Evolutionary conservation across 2,329 filamentous ascomycete genomes (phyloP).

Genomic region (Chaetomiaceae sp.): DNA sequence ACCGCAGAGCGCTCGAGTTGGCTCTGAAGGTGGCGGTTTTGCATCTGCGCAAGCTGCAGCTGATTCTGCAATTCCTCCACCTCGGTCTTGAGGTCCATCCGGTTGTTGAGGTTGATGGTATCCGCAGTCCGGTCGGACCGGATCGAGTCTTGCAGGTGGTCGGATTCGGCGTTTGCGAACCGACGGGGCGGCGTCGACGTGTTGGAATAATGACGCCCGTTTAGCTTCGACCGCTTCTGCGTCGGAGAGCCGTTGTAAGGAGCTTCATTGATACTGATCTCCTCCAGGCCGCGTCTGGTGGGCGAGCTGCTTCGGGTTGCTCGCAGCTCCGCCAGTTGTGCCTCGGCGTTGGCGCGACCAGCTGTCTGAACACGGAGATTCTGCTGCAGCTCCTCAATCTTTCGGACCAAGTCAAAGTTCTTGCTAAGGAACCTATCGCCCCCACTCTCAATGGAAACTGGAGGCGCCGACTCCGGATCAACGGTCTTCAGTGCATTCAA

Average conservation of each 20-base stretch:
- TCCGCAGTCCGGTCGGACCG: constrained; percentile 82
- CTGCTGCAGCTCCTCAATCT: constrained; percentile 83
- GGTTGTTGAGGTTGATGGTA: constrained; percentile 74
- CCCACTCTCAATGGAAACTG: constrained; percentile 51
- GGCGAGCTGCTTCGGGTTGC: constrained; percentile 65
- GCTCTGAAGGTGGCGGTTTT: constrained; percentile 85
- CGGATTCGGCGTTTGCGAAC: constrained; percentile 52
- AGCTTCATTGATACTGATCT: constrained; percentile 79
- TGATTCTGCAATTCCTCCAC: constrained; percentile 91
- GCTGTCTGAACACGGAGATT: constrained; percentile 79
- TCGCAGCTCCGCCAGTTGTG: constrained; percentile 72
- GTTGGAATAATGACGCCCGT: constrained; percentile 59
- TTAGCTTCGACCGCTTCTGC: constrained; percentile 52
- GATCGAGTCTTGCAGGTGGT: constrained; percentile 59
- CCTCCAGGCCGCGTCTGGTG: constrained; percentile 71
- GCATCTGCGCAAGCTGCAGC: constrained; percentile 89
- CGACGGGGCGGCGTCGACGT: constrained; percentile 72
- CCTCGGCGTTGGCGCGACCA: constrained; percentile 73
- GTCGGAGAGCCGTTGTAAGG: constrained; percentile 68
- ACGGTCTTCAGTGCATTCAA: constrained; percentile 80
- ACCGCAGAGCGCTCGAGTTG: constrained; percentile 69
- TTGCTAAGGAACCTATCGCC: constrained; percentile 63
- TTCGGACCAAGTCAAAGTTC: constrained; percentile 78
- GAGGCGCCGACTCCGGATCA: constrained; percentile 64
- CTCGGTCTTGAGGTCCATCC: constrained; percentile 85